A percentile compares a stretch with the other conserved stretches of the same genome.
phyloP scores from a whole-genome alignment of 2,329 filamentous ascomycete genomes.

The Tolypocladium ophioglossoides region DNA sequence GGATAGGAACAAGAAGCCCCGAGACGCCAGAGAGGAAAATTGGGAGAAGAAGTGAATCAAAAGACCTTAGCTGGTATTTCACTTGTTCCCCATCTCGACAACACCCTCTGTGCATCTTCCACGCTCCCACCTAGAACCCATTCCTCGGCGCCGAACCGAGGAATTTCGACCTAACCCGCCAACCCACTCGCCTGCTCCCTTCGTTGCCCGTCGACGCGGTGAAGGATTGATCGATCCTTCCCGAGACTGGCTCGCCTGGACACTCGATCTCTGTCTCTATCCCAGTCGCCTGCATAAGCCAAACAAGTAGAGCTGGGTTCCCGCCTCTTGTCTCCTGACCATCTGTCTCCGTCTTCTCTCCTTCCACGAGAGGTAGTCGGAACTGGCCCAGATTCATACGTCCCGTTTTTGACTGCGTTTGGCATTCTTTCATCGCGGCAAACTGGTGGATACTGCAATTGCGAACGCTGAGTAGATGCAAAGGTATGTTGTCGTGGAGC shows the following conservation, averaged over 20 bases:
- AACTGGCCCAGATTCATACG: not conserved
- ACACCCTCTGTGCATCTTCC: slow-evolving; percentile 7
- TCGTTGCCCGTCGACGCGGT: slow-evolving; percentile 6
- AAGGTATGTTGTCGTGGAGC: slow-evolving; percentile 15
- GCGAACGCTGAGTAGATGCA: slow-evolving; percentile 1
- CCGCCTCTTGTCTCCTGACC: not conserved
- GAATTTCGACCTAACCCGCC: slow-evolving; percentile 26
- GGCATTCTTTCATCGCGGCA: not conserved
- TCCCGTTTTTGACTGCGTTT: not conserved
- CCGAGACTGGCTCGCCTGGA: slow-evolving; percentile 16
- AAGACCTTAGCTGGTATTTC: slow-evolving; percentile 30
- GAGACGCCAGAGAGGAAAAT: slow-evolving; percentile 12
- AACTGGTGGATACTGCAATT: not conserved
- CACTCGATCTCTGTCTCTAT: slow-evolving; percentile 1
- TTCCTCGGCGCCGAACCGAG: slow-evolving; percentile 32
- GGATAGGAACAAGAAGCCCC: slow-evolving; percentile 16
- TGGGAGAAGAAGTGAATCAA: slow-evolving; percentile 20
- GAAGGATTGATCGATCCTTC: slow-evolving; percentile 23
- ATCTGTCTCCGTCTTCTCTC: not conserved
- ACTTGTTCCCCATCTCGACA: slow-evolving; percentile 12
- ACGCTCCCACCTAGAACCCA: slow-evolving; percentile 11
- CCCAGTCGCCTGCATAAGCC: not conserved
- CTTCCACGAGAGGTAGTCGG: not conserved
- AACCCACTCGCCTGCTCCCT: slow-evolving; percentile 20
- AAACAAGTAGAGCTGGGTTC: not conserved